Conservation (phyloP, 371 early-diverging fungal genomes). For the Apophysomyces trapeziformis region DNA sequence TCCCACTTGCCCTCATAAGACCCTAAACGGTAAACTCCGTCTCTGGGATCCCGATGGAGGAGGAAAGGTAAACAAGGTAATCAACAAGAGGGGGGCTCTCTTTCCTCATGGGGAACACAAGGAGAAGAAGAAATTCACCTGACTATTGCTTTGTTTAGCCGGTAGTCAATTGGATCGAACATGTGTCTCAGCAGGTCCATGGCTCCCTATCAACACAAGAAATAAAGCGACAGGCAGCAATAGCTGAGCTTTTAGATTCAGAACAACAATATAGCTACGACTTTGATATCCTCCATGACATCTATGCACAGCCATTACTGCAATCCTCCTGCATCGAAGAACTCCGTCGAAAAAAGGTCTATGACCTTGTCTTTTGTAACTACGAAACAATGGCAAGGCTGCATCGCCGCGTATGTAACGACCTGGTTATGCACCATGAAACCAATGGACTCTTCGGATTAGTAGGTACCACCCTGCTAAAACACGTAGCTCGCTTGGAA, state of each 20-base stretch:
- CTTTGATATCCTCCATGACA: slow-evolving; percentile 28
- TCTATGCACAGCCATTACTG: slow-evolving; percentile 41
- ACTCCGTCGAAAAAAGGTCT: slow-evolving; percentile 25
- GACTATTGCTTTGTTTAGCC: slow-evolving; percentile 7
- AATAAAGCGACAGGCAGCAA: slow-evolving; percentile 41
- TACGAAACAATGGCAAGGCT: slow-evolving; percentile 26
- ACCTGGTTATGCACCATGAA: slow-evolving; percentile 1
- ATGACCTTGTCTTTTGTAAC: slow-evolving; percentile 41
- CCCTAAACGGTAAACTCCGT: slow-evolving; percentile 7
- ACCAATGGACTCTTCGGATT: not conserved
- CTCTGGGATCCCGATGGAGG: not conserved
- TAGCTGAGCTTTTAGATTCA: slow-evolving; percentile 35
- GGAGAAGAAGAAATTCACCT: not conserved
- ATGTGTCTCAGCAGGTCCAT: slow-evolving; percentile 24
- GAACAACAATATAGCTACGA: slow-evolving; percentile 39
- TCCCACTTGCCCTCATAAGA: slow-evolving; percentile 37
- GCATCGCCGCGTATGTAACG: slow-evolving; percentile 26
- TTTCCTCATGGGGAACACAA: not conserved
- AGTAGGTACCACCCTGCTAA: slow-evolving; percentile 14
- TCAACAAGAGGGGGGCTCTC: not conserved
- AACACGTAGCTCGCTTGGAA: slow-evolving; percentile 19
- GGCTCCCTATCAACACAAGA: slow-evolving; percentile 25
- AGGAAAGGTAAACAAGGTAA: slow-evolving; percentile 11
- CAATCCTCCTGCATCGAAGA: slow-evolving; percentile 16
- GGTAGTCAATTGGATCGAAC: slow-evolving; percentile 26